A percentile compares a stretch with the other conserved stretches of the same genome.
phyloP scores from a whole-genome alignment of 1,284 basidiomycete species.

The Tilletia horrida region DNA sequence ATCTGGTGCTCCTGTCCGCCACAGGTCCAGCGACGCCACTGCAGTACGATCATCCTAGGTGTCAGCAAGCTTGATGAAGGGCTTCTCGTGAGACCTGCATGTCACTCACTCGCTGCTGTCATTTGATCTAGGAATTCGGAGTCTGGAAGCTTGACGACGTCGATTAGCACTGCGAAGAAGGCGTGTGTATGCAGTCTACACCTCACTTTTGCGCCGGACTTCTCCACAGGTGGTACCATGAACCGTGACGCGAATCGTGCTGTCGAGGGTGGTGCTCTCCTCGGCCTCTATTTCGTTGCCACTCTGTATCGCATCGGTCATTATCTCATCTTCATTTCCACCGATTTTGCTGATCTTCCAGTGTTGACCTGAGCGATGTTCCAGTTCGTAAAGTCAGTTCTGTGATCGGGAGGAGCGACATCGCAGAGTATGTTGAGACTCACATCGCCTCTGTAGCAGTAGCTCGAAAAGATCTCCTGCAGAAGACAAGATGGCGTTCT shows the following conservation, averaged over 20 bases:
- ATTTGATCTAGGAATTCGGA: no score
- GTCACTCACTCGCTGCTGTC: neutral
- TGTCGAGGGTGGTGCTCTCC: neutral
- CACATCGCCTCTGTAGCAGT: neutral
- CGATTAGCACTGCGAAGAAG: no score
- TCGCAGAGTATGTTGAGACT: no score
- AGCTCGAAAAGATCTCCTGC: neutral
- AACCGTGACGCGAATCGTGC: neutral
- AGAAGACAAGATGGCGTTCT: slow-evolving; percentile 15
- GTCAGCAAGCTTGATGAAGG: neutral
- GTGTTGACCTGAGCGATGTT: no score
- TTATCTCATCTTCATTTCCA: no score
- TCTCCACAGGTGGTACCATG: neutral
- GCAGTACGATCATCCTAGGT: neutral
- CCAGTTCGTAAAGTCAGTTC: no score
- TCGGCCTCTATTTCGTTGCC: no score
- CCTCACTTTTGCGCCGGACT: neutral
- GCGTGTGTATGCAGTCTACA: neutral
- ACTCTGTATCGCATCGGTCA: no score
- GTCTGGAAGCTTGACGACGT: no score
- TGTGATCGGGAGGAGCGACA: no score
- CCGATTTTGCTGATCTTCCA: no score
- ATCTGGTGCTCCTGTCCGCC: neutral
- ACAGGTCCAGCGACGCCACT: neutral
- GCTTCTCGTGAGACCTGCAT: neutral